Percentiles rank a stretch among this genome's conserved stretches.
Evolutionary conservation across 306 rosid species (phyloP).

Genomic region (Quercus cerris): DNA sequence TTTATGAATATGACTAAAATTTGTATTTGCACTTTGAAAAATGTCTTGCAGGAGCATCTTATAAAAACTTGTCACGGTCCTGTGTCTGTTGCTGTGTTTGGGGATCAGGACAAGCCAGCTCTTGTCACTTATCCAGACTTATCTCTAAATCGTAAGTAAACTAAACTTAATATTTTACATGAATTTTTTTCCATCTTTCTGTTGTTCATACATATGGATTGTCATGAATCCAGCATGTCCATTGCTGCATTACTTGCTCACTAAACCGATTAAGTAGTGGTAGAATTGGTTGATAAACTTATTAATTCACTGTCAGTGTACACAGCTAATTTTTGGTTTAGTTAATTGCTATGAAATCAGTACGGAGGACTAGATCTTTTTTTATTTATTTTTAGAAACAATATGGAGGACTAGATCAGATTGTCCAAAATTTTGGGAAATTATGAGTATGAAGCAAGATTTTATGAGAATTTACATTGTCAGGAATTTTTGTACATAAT

Average conservation of each 20-base stretch:
- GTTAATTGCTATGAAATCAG: slow-evolving; percentile 3
- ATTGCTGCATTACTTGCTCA: not conserved
- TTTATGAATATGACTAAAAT: slow-evolving; percentile 12
- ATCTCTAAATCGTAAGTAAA: slow-evolving; percentile 80
- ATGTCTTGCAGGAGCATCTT: slow-evolving; percentile 69
- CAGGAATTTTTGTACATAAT: not conserved
- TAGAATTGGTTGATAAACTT: not conserved
- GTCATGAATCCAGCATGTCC: not conserved
- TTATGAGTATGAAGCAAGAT: not conserved
- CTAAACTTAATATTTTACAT: slow-evolving; percentile 1
- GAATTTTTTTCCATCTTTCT: not conserved
- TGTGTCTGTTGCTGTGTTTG: slow-evolving; percentile 76
- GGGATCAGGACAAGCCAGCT: slow-evolving; percentile 96
- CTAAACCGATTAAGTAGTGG: not conserved
- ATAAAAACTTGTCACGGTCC: slow-evolving; percentile 67
- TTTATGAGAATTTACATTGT: not conserved
- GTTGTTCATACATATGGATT: not conserved
- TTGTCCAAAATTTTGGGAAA: not conserved
- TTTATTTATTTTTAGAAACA: too few relatives aligned
- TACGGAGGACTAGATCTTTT: not conserved
- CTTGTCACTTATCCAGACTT: slow-evolving; percentile 91
- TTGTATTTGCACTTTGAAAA: slow-evolving; percentile 10
- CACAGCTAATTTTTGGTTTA: not conserved
- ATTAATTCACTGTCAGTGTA: not conserved
- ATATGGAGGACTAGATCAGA: not conserved